phyloP scores from a whole-genome alignment of 2,329 filamentous ascomycete genomes.

The Mariannaea sp. region DNA sequence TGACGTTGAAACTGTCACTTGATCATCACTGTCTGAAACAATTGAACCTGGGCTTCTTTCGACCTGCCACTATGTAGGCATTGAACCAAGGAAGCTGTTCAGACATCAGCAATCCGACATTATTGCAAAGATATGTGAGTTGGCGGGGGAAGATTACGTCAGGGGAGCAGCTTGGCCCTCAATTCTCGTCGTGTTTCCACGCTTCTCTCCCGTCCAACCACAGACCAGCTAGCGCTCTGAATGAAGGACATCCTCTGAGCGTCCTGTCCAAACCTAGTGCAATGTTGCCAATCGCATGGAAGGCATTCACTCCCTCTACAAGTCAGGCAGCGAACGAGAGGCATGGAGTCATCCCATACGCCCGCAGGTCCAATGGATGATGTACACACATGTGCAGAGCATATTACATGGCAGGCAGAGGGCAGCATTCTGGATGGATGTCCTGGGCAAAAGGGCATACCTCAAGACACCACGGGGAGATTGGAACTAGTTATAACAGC shows the following conservation, averaged over 20 bases:
- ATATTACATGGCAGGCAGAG: not conserved
- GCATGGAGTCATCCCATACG: not conserved
- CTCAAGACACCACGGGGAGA: slow-evolving; percentile 3
- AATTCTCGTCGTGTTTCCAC: slow-evolving; percentile 8
- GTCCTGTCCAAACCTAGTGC: not conserved
- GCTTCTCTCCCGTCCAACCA: not conserved
- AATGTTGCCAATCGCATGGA: not conserved
- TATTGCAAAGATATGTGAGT: slow-evolving; percentile 16
- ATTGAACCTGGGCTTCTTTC: slow-evolving; percentile 16
- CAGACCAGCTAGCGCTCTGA: not conserved
- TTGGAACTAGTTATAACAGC: too few relatives aligned
- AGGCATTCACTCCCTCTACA: slow-evolving; percentile 5
- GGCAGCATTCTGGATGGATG: slow-evolving; percentile 1
- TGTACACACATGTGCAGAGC: not conserved
- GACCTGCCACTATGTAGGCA: too few relatives aligned
- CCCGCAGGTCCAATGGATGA: not conserved
- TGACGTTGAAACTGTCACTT: slow-evolving; percentile 23
- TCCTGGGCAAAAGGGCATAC: slow-evolving; percentile 10
- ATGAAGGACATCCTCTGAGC: not conserved
- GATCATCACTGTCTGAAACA: slow-evolving; percentile 23
- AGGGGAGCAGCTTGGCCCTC: slow-evolving; percentile 1
- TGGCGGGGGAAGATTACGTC: slow-evolving; percentile 14
- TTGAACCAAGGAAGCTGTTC: too few relatives aligned
- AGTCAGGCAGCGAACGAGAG: slow-evolving; percentile 15
- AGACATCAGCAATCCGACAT: too few relatives aligned